A percentile compares a stretch with the other conserved stretches of the same genome.
phyloP scores from a whole-genome alignment of 306 rosid genomes.

The Cucumis sativus region DNA sequence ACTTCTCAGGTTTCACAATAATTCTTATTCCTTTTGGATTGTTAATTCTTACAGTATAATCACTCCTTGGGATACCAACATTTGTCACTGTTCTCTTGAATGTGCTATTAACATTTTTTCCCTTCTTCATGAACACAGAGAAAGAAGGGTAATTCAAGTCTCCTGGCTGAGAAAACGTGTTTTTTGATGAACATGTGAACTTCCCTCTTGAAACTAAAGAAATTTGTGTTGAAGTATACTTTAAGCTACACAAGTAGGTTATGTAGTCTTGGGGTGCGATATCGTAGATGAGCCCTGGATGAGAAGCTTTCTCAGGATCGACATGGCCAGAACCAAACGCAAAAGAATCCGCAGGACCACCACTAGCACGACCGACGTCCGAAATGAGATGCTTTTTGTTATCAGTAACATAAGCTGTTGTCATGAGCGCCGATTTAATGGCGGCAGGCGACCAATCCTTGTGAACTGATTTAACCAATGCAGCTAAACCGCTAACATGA shows the following conservation, averaged over 20 bases:
- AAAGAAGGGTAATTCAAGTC: constrained; percentile 69
- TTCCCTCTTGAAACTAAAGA: constrained; percentile 31
- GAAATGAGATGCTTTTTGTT: constrained; percentile 26
- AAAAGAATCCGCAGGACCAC: constrained; percentile 36
- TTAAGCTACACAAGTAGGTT: constrained; percentile 42
- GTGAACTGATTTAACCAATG: constrained; percentile 36
- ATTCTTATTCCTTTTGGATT: constrained; percentile 37
- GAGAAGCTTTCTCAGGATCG: constrained; percentile 48
- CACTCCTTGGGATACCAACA: constrained; percentile 33
- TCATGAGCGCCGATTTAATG: constrained; percentile 64
- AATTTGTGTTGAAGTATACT: constrained; percentile 40
- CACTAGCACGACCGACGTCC: constrained; percentile 19
- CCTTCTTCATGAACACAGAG: constrained; percentile 21
- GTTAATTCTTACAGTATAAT: constrained; percentile 39
- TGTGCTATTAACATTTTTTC: constrained; percentile 15
- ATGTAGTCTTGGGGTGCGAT: constrained; percentile 35
- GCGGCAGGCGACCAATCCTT: constrained; percentile 57
- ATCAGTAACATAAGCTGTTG: constrained; percentile 46
- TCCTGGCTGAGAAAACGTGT: constrained; percentile 19
- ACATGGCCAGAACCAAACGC: constrained; percentile 66
- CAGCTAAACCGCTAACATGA: constrained; percentile 62
- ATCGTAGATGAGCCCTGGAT: constrained; percentile 59
- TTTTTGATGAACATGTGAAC: constrained; percentile 20
- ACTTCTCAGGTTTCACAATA: constrained; percentile 25
- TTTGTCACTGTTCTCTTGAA: constrained; percentile 48